Base-by-base conservation (phyloP, 2,329 filamentous ascomycete genomes). In the Graphilbum fragrans region DNA sequence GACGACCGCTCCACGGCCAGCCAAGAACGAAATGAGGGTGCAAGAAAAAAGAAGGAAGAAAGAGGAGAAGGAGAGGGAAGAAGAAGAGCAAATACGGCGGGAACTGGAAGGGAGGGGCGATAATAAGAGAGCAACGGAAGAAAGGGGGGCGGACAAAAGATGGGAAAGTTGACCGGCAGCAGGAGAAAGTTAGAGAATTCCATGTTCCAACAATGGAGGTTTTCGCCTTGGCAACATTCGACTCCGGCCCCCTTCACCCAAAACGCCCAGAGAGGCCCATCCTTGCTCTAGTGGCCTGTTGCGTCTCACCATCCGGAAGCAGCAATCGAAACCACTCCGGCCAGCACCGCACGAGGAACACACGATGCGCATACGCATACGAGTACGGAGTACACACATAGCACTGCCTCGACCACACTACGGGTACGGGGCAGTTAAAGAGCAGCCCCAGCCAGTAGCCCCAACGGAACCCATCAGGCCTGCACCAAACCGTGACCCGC, bases 1-100 rank as follows among this genome's bases (percentile, higher is more conserved):
- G 37, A 41, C 32, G 38, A 46, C 45, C 47, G 45, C 32, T 47
- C 47, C 39, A 47, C 47, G 41, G 45, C 37, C 42, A 35, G 41
- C 20, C 35, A 38, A 41, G 29, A 22, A 42, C 38, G 45, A 41
- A 22, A 19, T 33, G 35, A 32, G 37, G 37, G 23, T 11, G 33
- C 12, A 32, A 31, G 16, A 16, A 19, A 20, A 34, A 20, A 38
- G 29, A 25, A 37, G 11, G 25, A 25, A 36, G 19, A 37, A 33
- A 14, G 14, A 39, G 17, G 21, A 38, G 29, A 14, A 34, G 23
- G 38, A 18, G 16, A 37, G 35, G 6, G 8, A 27, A 19, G 27
- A 16, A 23, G 25, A 35, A 37, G 11, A 18, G 20, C 3, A 32
- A 33, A 38, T 10, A 20, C n/a, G 39, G 16, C 10, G 14, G 37